Evolutionary conservation across 2,329 filamentous ascomycete genomes (phyloP).

Genomic region (Cephalotrichum gorgonifer): DNA sequence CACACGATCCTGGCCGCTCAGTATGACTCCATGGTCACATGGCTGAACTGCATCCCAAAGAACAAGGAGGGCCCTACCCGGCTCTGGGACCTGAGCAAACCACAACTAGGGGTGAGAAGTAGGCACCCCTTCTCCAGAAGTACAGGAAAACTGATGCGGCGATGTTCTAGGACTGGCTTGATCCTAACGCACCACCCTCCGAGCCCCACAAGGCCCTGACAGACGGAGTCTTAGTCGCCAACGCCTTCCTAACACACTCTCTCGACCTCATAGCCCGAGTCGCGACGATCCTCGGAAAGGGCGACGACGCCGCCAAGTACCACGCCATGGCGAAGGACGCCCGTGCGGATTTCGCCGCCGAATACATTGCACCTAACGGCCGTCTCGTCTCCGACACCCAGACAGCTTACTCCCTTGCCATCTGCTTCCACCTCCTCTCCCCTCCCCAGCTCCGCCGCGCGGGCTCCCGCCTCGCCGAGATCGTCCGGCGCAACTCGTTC

Average conservation of each 20-base stretch:
- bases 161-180: conserved; percentile 32
- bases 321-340: conserved; percentile 10
- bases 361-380: conserved; percentile 19
- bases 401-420: conserved; percentile 24
- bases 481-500: conserved; percentile 21
- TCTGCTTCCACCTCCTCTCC: conserved; percentile 24
- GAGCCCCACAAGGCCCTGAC: conserved; percentile 28
- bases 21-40: conserved; percentile 26
- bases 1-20: conserved; percentile 23
- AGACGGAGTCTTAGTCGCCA: conserved; percentile 28
- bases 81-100: conserved; percentile 26
- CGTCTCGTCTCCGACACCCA: conserved; percentile 25
- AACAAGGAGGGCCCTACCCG: conserved; percentile 17
- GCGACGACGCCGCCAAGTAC: conserved; percentile 15
- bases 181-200: conserved; percentile 30
- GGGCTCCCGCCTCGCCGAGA: conserved; percentile 12
- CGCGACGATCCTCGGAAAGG: conserved; percentile 18
- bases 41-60: conserved; percentile 18
- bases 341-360: conserved; percentile 16
- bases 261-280: conserved; percentile 25
- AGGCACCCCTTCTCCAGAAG: not conserved
- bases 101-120: conserved; percentile 22
- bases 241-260: conserved; percentile 34
- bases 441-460: not conserved
- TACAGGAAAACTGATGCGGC: too few relatives aligned